Conservation (phyloP, 257 asterid species). For the Ajuga chamaepitys region DNA sequence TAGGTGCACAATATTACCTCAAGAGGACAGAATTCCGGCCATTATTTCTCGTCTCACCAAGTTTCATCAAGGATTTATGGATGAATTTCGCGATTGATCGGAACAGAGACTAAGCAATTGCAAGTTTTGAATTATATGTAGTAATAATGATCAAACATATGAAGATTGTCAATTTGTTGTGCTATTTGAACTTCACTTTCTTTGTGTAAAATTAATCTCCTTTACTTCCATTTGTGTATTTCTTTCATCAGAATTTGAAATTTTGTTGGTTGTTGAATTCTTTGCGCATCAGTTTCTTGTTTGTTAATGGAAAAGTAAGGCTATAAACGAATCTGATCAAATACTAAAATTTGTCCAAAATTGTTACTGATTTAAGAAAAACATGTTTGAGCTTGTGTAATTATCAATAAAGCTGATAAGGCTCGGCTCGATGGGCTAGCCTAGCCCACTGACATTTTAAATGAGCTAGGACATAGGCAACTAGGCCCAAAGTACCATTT, state of each 20-base stretch:
- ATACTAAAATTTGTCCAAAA: no score
- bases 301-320: neutral
- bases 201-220: neutral
- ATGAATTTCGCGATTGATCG: conserved; percentile 48
- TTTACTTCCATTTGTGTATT: no score
- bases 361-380: no score
- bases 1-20: conserved; percentile 92
- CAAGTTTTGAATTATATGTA: neutral
- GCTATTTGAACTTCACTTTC: neutral
- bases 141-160: neutral
- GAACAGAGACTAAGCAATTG: neutral
- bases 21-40: conserved; percentile 86
- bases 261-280: neutral
- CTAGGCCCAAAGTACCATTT: no score
- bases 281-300: neutral
- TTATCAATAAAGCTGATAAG: no score
- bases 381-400: no score
- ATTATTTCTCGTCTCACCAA: conserved; percentile 63
- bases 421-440: no score
- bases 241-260: neutral
- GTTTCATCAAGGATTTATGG: conserved; percentile 71
- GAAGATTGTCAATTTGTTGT: neutral
- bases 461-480: no score
- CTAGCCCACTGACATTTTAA: no score
- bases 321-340: no score